Evolutionary conservation across 2,329 filamentous ascomycete genomes (phyloP), one percentile per base, ranked within the genome.

Genomic region (Trichoderma koningii): DNA sequence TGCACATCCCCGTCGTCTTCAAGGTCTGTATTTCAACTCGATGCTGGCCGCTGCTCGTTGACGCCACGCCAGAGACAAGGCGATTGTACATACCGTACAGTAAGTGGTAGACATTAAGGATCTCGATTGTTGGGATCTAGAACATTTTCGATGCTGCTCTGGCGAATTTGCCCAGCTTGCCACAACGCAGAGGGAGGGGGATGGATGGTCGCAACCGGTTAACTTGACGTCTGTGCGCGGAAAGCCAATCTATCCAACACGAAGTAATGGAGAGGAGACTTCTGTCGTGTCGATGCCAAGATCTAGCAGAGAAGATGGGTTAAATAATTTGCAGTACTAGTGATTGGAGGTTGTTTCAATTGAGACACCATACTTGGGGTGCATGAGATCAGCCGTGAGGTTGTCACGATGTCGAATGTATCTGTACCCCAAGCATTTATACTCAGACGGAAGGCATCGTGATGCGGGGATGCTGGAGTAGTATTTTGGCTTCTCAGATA

Each of bases 121-220:
- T 34, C 1, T 34, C 28, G 3, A 34, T 1, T 10, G 30, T 34
- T 10, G 3, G 9, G 9, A 7, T 34, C 30, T 34, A 34, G 30
- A 34, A 10, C 30, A 10, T 26, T 19, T n/a, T 57, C 55, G 17
- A 47, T 17, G 52, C 2, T 57, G 41, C 47, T 34, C 42, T 59
- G 55, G 44, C 42, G 42, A 41, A 59, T 26, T 47, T 47, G 38
- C 28, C 55, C 55, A 26, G 19, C 19, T 59, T 28, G 55, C 44
- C 15, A 28, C 41, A 17, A 26, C 30, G 17, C 3, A 10, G 34
- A 38, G 34, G 34, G 10, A 10, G 21, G 19, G 10, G 48, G 48
- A 51, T 26, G 21, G 34, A n/a, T 41, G 57, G 48, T 45, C 38
- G 59, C 59, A 63, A 63, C 59, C 59, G 59, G 59, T 50, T 42